Evolutionary conservation across 495 filamentous ascomycete genomes (phyloP).

Genomic region (Trichoderma erinaceum): DNA sequence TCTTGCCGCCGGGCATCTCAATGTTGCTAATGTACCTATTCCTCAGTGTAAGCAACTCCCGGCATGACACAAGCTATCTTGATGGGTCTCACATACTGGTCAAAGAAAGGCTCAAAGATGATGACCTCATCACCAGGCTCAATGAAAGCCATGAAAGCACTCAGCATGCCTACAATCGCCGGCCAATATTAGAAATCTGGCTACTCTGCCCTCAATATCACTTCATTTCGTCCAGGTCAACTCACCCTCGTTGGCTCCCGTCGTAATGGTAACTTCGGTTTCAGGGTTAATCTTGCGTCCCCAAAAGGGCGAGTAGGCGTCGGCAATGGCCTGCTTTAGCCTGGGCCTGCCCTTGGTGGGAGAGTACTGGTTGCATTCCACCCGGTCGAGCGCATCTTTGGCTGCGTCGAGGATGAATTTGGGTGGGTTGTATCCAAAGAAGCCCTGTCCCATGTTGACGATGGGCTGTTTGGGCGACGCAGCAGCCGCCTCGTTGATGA

Average conservation of each 20-base stretch:
- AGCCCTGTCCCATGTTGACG: constrained; percentile 95
- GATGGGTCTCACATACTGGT: constrained; percentile 59
- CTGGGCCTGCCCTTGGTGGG: constrained; percentile 89
- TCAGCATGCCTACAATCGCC: constrained; percentile 60
- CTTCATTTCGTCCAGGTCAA: not conserved
- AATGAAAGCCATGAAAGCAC: constrained; percentile 95
- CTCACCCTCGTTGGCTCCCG: constrained; percentile 87
- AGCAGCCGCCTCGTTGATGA: constrained; percentile 84
- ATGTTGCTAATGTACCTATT: constrained; percentile 88
- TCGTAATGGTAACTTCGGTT: constrained; percentile 90
- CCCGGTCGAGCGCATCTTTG: constrained; percentile 79
- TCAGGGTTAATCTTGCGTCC: constrained; percentile 74
- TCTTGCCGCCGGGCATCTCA: constrained; percentile 90
- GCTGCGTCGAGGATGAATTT: constrained; percentile 86
- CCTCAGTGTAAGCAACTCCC: not conserved
- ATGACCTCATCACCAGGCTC: constrained; percentile 95
- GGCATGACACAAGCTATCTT: not conserved
- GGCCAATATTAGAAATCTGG: not conserved
- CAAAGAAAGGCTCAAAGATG: constrained; percentile 97
- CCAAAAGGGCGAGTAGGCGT: constrained; percentile 84
- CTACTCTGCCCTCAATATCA: not conserved
- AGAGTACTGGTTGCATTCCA: constrained; percentile 98
- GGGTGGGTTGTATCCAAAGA: constrained; percentile 96
- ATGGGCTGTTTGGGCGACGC: constrained; percentile 86
- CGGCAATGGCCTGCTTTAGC: constrained; percentile 82